Conservation (phyloP, 1,284 basidiomycete species). For the Cutaneotrichosporon daszewskae region DNA sequence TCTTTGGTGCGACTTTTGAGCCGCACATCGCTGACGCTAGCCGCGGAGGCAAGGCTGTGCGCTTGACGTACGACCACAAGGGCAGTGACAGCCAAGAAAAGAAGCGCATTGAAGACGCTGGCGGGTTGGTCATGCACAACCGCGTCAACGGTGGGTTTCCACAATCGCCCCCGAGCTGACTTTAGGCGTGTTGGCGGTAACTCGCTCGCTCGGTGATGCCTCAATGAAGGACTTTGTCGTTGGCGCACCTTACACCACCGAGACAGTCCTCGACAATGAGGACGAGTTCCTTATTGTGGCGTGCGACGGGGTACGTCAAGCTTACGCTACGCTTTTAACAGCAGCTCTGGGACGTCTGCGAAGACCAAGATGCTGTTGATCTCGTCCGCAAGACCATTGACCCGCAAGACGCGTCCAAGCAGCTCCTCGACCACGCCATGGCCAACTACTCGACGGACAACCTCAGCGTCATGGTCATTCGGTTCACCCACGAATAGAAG, state of each 20-base stretch:
- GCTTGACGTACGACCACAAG: slow-evolving; percentile 98
- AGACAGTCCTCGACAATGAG: slow-evolving; percentile 80
- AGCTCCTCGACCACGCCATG: slow-evolving; percentile 78
- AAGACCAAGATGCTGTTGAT: slow-evolving; percentile 87
- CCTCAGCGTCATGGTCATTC: slow-evolving; percentile 18
- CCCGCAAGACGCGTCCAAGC: slow-evolving; percentile 73
- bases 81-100: slow-evolving; percentile 95
- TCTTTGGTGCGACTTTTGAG: slow-evolving; percentile 33
- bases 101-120: slow-evolving; percentile 93
- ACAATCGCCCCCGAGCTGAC: slow-evolving; percentile 14
- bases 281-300: slow-evolving; percentile 95
- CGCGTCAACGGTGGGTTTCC: slow-evolving; percentile 72
- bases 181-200: slow-evolving; percentile 83
- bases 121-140: slow-evolving; percentile 97
- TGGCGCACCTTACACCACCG: slow-evolving; percentile 94
- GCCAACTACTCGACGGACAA: slow-evolving; percentile 49
- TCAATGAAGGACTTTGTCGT: slow-evolving; percentile 99
- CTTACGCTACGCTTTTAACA: no score
- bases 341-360: slow-evolving; percentile 93
- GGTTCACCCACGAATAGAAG: slow-evolving; percentile 1
- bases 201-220: slow-evolving; percentile 89
- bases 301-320: slow-evolving; percentile 84
- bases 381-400: slow-evolving; percentile 69
- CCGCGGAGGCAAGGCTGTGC: slow-evolving; percentile 80
- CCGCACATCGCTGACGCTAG: slow-evolving; percentile 30